These are phyloP conservation scores for Fusarium proliferatum DNA, from an alignment of 2,329 filamentous ascomycete genomes.

Conservation along the genomic window DNA sequence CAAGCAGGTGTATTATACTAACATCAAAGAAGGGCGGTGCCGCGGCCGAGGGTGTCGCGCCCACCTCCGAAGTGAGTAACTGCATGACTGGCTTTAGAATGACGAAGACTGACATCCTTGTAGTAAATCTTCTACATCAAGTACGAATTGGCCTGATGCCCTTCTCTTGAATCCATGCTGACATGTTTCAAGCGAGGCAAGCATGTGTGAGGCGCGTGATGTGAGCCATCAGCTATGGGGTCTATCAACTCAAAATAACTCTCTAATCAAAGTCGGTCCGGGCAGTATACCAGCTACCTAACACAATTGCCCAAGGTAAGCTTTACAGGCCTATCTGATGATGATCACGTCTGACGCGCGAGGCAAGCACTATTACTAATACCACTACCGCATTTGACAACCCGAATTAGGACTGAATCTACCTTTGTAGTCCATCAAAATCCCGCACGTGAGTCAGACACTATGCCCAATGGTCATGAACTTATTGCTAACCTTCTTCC, in stretches of 20 bases:
- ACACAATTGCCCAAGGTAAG: too few relatives aligned
- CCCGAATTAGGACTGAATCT: neutral
- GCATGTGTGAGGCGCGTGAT: neutral
- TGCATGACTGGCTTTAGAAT: neutral
- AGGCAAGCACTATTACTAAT: neutral
- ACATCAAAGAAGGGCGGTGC: too few relatives aligned
- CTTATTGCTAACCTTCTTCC: neutral
- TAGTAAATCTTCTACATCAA: neutral
- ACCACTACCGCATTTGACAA: neutral
- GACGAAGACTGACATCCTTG: neutral
- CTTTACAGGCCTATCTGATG: too few relatives aligned
- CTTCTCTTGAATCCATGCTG: neutral
- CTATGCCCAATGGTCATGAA: neutral
- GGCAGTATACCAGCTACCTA: too few relatives aligned
- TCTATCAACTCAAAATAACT: too few relatives aligned
- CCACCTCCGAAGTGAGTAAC: neutral
- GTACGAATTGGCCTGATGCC: rapidly evolving
- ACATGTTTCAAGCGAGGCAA: neutral
- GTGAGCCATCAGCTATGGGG: too few relatives aligned
- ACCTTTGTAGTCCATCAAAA: neutral
- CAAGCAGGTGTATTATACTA: too few relatives aligned
- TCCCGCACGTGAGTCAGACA: neutral
- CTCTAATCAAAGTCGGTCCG: too few relatives aligned
- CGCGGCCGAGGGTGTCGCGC: too few relatives aligned
- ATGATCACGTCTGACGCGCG: too few relatives aligned